Evolutionary conservation across 148 eudicot genomes (phyloP), one percentile per base, ranked within the genome.

Genomic region (Drosera capensis): DNA sequence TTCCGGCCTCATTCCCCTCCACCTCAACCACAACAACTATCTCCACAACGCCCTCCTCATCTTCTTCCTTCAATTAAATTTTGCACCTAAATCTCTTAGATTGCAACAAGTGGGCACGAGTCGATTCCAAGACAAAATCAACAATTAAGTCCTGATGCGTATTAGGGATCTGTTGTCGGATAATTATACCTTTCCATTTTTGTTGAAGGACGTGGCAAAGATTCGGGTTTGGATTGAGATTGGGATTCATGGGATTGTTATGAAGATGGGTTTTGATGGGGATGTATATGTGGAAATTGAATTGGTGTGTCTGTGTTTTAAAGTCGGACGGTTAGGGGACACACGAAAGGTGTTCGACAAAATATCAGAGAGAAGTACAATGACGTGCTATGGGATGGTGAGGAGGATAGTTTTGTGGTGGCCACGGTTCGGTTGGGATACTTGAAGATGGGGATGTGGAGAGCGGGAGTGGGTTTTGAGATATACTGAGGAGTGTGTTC

Each of bases 331-430:
- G 12, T 37, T 75, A 18, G 50, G 30, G 6, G 56, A 58, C 47
- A 82, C 82, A 7, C 73, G 43, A 40, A 64, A 69, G 51, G 69
- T 75, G 71, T 79, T 79, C 58, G 86, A 65, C 35, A 65, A 64
- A 16, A 79, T 75, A 51, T 64, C 53, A 31, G 69, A 66, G 22
- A 66, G 48, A 52, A 64, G 52, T 57, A 59, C 66, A 5, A 71
- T 72, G 9, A 63, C 71, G 21, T 72, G 71, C 73, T 66, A 68
- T 8, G 73, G 69, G 18, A 67, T 75, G 25, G 65, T 80, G 49
- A 63, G 60, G 75, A 82, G 0, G 77, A 80, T 47, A 55, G 71
- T 49, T 65, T 58, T 14, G 58, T 68, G 0, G 53, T 73, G 57
- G 80, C 70, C 48, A 48, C 67, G 59, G 69, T 72, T 53, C 51